Conservation (phyloP, 352 stramenopile species). For the Pythium aristosporum region DNA sequence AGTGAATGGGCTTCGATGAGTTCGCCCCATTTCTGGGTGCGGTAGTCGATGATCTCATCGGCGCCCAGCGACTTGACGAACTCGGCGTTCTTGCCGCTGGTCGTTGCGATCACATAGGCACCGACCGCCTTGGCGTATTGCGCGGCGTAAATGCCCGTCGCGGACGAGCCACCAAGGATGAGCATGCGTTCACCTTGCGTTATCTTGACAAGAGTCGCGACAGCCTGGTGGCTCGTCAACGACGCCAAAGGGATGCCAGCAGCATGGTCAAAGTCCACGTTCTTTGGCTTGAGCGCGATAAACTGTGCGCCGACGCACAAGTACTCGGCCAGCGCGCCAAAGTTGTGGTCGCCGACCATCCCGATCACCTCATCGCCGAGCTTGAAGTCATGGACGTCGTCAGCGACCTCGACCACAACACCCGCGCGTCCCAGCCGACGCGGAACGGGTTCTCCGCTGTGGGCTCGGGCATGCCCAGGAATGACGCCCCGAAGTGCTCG, state of each 20-base stretch:
- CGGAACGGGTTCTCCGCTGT: slow-evolving; percentile 10
- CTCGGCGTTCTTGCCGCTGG: slow-evolving; percentile 36
- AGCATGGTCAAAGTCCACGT: slow-evolving; percentile 38
- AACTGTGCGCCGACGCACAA: slow-evolving; percentile 26
- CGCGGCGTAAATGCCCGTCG: slow-evolving; percentile 37
- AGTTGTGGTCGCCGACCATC: slow-evolving; percentile 13
- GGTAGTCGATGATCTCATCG: slow-evolving; percentile 50
- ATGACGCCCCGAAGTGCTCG: slow-evolving; percentile 7
- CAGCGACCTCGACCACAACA: slow-evolving; percentile 12
- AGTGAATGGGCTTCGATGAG: slow-evolving; percentile 14
- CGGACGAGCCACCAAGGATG: slow-evolving; percentile 9
- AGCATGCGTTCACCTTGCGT: slow-evolving; percentile 14
- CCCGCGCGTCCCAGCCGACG: slow-evolving; percentile 17
- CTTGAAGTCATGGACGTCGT: slow-evolving; percentile 3
- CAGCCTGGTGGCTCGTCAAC: slow-evolving; percentile 37
- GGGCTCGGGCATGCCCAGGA: background rate
- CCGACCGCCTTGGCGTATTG: slow-evolving; percentile 39
- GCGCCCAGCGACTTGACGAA: slow-evolving; percentile 38
- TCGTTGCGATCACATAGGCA: slow-evolving; percentile 29
- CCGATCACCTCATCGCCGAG: slow-evolving; percentile 22
- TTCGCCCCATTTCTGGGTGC: slow-evolving; percentile 27
- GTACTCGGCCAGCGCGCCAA: slow-evolving; percentile 40
- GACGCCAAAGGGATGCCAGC: slow-evolving; percentile 30
- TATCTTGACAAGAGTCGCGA: slow-evolving; percentile 25
- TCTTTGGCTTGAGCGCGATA: slow-evolving; percentile 42